A percentile compares a stretch with the other conserved stretches of the same genome.
phyloP scores from a whole-genome alignment of 192 early-diverging fungal species.

The Backusella tuberculispora region DNA sequence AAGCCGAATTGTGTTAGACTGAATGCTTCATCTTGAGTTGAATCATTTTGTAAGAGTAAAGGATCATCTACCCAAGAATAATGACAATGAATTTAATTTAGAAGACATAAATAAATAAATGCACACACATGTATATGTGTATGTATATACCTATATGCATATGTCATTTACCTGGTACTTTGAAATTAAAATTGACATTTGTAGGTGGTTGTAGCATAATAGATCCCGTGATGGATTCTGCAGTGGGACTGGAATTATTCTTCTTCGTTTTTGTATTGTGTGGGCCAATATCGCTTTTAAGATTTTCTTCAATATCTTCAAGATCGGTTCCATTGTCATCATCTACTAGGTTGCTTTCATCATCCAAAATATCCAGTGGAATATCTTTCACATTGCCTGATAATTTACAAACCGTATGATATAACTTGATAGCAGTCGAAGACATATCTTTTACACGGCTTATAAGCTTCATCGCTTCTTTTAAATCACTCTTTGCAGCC shows the following conservation, averaged over 20 bases:
- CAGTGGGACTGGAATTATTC: background rate
- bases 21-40: background rate
- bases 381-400: background rate
- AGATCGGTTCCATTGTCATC: background rate
- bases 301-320: conserved; percentile 1
- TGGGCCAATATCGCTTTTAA: background rate
- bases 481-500: background rate
- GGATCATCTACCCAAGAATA: background rate
- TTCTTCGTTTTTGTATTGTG: background rate
- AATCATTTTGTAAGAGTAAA: background rate
- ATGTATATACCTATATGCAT: background rate
- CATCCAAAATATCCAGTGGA: too few species aligned
- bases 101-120: background rate
- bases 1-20: conserved; percentile 1
- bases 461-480: background rate
- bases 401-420: background rate
- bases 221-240: conserved; percentile 5
- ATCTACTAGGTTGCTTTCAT: background rate
- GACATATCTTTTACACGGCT: background rate
- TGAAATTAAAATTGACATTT: background rate
- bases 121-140: background rate
- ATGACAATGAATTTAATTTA: background rate
- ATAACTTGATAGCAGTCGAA: conserved; percentile 5
- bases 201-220: conserved; percentile 7
- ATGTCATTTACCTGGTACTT: background rate